phyloP scores from a whole-genome alignment of 2,329 filamentous ascomycete species.

The Cladosporium sp. region DNA sequence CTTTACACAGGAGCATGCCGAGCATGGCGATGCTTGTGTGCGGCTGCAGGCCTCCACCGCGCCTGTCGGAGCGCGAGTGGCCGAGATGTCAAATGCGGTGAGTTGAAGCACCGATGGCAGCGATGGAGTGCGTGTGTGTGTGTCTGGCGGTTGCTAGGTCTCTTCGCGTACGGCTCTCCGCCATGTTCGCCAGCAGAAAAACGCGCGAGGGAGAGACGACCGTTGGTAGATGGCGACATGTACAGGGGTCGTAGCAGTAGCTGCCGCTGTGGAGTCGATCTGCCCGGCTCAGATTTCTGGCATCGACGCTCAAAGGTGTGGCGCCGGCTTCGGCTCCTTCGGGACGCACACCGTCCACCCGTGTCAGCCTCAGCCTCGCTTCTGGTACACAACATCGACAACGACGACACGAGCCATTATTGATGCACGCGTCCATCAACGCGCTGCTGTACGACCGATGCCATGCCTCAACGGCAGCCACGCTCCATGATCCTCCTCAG shows the following conservation, averaged over 20 bases:
- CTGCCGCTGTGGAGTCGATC: not conserved
- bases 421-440: not conserved
- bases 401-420: not conserved
- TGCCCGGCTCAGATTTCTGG: slow-evolving; percentile 11
- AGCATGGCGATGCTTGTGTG: slow-evolving; percentile 4
- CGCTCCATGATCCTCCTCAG: not conserved
- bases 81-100: slow-evolving; percentile 6
- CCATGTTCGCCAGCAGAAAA: not conserved
- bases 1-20: slow-evolving; percentile 5
- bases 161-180: slow-evolving; percentile 13
- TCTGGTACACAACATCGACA: not conserved
- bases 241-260: slow-evolving; percentile 12
- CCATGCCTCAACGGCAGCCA: not conserved
- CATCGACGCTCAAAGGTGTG: not conserved
- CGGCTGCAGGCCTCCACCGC: slow-evolving; percentile 6
- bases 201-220: not conserved
- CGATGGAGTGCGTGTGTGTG: not conserved
- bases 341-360: not conserved
- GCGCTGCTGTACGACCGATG: not conserved
- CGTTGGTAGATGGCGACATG: slow-evolving; percentile 12
- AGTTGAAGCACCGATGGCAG: not conserved
- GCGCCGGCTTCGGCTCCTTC: slow-evolving; percentile 3
- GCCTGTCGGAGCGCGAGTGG: not conserved
- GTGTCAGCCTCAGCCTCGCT: not conserved
- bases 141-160: not conserved